A percentile compares a stretch with the other conserved stretches of the same genome.
Conservation (phyloP, 345 rosid species). For the Populus nigra region DNA sequence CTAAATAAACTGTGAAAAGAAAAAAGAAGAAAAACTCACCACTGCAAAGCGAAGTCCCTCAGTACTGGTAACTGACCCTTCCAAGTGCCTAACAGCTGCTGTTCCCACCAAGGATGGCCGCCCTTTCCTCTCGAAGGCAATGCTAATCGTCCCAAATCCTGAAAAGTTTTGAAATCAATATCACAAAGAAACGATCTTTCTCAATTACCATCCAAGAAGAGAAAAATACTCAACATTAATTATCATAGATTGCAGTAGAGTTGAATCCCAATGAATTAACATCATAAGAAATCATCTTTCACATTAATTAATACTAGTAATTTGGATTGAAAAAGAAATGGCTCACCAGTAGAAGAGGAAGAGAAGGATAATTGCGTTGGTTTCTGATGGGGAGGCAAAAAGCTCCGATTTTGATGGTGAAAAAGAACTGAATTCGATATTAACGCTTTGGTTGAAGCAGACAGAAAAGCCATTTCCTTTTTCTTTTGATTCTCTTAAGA, state of each 20-base stretch:
- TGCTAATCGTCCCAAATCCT: background rate
- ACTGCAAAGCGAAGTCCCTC: conserved; percentile 88
- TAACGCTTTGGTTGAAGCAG: background rate
- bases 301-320: background rate
- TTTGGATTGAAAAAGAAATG: background rate
- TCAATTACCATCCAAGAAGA: background rate
- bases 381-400: background rate
- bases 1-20: too few species aligned
- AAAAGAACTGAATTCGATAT: background rate
- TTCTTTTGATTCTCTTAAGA: background rate
- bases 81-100: conserved; percentile 61
- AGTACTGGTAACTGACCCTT: conserved; percentile 58
- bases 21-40: conserved; percentile 38
- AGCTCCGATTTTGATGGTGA: background rate
- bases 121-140: conserved; percentile 12
- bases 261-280: background rate
- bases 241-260: background rate
- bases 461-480: background rate
- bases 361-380: background rate
- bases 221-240: background rate
- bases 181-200: background rate
- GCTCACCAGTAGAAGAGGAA: background rate
- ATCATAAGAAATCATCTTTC: background rate
- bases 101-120: conserved; percentile 39
- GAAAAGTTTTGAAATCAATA: background rate